Base-by-base conservation (phyloP, 1,284 basidiomycete species). In the Singerocomus inundabilis region DNA sequence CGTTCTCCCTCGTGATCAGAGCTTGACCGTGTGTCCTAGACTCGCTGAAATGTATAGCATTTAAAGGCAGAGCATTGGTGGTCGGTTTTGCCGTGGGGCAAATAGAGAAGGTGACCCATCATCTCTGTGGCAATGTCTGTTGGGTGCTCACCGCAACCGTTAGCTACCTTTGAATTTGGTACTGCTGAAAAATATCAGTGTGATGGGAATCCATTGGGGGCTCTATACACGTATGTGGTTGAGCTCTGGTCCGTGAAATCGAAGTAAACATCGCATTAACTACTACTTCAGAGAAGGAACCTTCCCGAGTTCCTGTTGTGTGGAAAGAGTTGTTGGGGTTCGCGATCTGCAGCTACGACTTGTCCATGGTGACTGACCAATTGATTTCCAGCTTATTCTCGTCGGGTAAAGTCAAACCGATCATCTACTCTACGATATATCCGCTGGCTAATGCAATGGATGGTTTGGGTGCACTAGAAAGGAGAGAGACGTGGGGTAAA, bases 401-500 rank as follows among this genome's bases (percentile, higher is more conserved):
- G 12, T 79, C 81, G 7, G 84, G 83, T 5, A 78, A 79, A 52
- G 74, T 87, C 25, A 80, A 78, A 48, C 92, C 94, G 0, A 77
- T 92, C 4, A 75, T 86, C 7, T 98, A 90, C 62, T 74, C 82
- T 10, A 77, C 84, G 46, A 65, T 87, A 3, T 97, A 85, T 70
- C 71, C 80, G 0, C 64, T 91, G 6, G 81, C 83, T 18, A 70
- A 68, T 24, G 64, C 88, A 6, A 69, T 72, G 9, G 78, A 82
- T 1, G 95, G 92, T 0, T 74, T 98, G 11, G 73, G 74, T 30
- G 81, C 81, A 5, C 72, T 98, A 11, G 85, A 93, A 61, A 76
- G 77, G 46, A 75, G 96, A 51, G 84, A 92, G 72, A 96, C 93
- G 2, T 98, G 92, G 91, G 96, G 95, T 1, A 98, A 98, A 69